These are phyloP conservation scores for Pyronema omphalodes DNA, from an alignment of 495 filamentous ascomycete genomes.

Conservation along the genomic window DNA sequence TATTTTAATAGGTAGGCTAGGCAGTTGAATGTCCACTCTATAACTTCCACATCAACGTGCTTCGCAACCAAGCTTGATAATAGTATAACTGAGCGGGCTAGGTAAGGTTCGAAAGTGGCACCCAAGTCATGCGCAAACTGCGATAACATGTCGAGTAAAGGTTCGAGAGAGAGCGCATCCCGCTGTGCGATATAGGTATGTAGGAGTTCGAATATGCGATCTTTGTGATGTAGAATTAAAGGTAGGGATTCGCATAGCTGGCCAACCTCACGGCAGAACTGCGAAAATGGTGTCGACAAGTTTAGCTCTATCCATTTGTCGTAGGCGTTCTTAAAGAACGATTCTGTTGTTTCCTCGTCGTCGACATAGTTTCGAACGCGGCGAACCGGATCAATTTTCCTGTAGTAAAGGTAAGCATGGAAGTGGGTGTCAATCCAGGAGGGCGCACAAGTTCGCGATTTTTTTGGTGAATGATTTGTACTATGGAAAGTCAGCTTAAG, in stretches of 20 bases:
- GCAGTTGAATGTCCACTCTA: constrained; percentile 84
- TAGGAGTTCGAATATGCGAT: constrained; percentile 61
- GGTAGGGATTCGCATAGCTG: constrained; percentile 74
- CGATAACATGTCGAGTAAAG: constrained; percentile 62
- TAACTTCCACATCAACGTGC: constrained; percentile 31
- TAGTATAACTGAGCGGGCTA: constrained; percentile 47
- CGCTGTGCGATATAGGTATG: constrained; percentile 57
- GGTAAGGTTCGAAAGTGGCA: constrained; percentile 72
- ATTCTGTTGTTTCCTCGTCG: constrained; percentile 49
- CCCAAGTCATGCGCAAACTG: constrained; percentile 88
- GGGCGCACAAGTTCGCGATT: constrained; percentile 55
- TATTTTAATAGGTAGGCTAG: constrained; percentile 96
- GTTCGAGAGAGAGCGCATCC: constrained; percentile 61
- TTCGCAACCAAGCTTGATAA: constrained; percentile 46
- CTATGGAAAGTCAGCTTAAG: constrained; percentile 18
- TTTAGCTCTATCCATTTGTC: constrained; percentile 85
- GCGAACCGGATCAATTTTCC: constrained; percentile 70
- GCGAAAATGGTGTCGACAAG: constrained; percentile 56
- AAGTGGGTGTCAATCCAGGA: background rate
- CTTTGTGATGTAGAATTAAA: constrained; percentile 74
- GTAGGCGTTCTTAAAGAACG: constrained; percentile 64
- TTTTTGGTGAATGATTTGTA: constrained; percentile 88
- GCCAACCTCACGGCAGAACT: constrained; percentile 51
- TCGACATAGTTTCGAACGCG: constrained; percentile 65
- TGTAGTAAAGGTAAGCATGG: background rate